These are phyloP conservation scores for Ceratocystis huliohia DNA, from an alignment of 2,329 filamentous ascomycete species.

Conservation along the genomic window DNA sequence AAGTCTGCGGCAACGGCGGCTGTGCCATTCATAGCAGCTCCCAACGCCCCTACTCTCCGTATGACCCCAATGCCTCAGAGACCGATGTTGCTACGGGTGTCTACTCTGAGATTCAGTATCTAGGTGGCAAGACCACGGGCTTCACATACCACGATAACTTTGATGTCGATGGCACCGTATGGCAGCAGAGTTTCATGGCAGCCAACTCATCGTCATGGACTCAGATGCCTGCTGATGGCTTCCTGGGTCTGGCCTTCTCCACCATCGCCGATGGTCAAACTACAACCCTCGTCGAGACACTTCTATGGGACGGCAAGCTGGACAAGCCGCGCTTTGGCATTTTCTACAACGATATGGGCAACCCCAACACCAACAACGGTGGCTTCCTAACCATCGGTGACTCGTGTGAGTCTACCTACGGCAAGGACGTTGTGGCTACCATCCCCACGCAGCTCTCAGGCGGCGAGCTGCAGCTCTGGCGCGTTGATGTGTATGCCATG, in stretches of 20 bases:
- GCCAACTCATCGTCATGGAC: conserved; percentile 26
- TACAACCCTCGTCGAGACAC: conserved; percentile 27
- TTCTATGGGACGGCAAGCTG: conserved; percentile 26
- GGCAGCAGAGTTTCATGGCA: conserved; percentile 27
- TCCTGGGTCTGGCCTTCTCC: conserved; percentile 29
- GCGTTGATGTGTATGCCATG: conserved; percentile 23
- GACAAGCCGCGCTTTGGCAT: conserved; percentile 28
- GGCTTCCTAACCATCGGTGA: conserved; percentile 27
- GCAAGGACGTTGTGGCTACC: conserved; percentile 23
- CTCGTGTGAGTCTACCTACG: conserved; percentile 27
- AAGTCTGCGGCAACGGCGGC: conserved; percentile 23
- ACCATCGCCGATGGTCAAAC: conserved; percentile 27
- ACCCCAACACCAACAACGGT: background rate
- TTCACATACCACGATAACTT: conserved; percentile 26
- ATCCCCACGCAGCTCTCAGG: conserved; percentile 21
- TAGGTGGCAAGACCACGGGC: conserved; percentile 26
- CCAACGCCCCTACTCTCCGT: conserved; percentile 22
- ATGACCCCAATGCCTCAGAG: conserved; percentile 26
- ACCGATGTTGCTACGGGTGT: conserved; percentile 24
- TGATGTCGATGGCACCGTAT: conserved; percentile 21
- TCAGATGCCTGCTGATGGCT: conserved; percentile 27
- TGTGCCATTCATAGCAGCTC: conserved; percentile 25
- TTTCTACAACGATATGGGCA: conserved; percentile 25
- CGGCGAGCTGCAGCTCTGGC: conserved; percentile 28
- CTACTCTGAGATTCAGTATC: conserved; percentile 25